These are phyloP conservation scores for Kalanchoe fedtschenkoi DNA, from an alignment of 164 flowering plant genomes.

Conservation along the genomic window DNA sequence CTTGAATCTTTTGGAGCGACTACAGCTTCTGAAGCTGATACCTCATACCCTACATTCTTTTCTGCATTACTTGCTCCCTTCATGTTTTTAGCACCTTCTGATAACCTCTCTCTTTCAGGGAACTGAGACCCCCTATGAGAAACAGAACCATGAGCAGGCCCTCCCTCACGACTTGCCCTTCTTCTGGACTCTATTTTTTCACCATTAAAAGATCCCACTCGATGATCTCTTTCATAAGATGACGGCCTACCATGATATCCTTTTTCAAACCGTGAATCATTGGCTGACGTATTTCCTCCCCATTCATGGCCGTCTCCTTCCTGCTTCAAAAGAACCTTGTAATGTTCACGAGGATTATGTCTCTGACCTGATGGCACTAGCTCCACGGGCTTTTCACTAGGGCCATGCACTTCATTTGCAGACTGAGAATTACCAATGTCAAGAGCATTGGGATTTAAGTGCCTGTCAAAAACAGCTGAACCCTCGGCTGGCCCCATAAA, in stretches of 20 bases:
- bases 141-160: conserved; percentile 16
- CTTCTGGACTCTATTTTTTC: conserved; percentile 26
- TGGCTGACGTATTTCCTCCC: conserved; percentile 25
- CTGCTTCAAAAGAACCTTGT: conserved; percentile 57
- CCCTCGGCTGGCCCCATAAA: conserved; percentile 52
- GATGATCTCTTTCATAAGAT: conserved; percentile 31
- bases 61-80: conserved; percentile 20
- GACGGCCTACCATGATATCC: conserved; percentile 18
- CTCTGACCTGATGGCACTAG: conserved; percentile 33
- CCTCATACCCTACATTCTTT: conserved; percentile 20
- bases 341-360: conserved; percentile 36
- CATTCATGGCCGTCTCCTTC: conserved; percentile 41
- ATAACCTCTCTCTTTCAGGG: conserved; percentile 15
- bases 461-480: conserved; percentile 47
- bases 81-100: conserved; percentile 10
- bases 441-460: conserved; percentile 33
- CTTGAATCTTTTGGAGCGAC: conserved; percentile 36
- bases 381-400: conserved; percentile 18
- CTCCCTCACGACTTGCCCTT: conserved; percentile 16
- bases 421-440: conserved; percentile 37
- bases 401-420: conserved; percentile 37
- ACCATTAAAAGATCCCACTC: conserved; percentile 24
- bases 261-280: conserved; percentile 19
- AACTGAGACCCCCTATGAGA: conserved; percentile 16
- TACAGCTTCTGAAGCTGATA: conserved; percentile 14